These are phyloP conservation scores for Phragmites australis DNA, from an alignment of 176 grass and related monocot genomes.

Conservation along the genomic window DNA sequence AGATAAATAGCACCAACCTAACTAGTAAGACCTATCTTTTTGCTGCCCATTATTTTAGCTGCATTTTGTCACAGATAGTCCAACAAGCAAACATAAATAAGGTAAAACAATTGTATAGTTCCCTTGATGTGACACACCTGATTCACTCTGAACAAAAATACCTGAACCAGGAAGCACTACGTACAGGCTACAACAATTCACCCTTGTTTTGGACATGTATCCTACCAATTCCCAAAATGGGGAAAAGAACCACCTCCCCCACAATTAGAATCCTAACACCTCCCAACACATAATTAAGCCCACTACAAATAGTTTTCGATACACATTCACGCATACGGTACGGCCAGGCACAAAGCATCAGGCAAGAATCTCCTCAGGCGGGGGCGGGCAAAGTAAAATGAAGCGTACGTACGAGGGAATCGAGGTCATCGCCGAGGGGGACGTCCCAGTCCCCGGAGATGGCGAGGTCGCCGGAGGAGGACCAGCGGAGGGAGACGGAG, in stretches of 20 bases:
- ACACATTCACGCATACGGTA: background rate
- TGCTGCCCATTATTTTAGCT: background rate
- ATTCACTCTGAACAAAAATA: background rate
- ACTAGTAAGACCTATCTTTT: background rate
- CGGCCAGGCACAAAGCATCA: background rate
- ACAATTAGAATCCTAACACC: background rate
- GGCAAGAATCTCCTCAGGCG: background rate
- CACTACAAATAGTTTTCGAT: background rate
- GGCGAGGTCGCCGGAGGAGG: slow-evolving; percentile 52
- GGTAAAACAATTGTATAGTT: background rate
- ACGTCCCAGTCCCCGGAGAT: slow-evolving; percentile 35
- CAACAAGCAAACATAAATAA: background rate
- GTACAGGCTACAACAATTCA: background rate
- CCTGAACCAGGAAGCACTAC: background rate
- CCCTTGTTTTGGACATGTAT: background rate
- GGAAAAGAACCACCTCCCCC: background rate
- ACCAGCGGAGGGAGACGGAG: slow-evolving; percentile 80
- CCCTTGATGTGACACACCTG: background rate
- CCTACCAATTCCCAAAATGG: background rate
- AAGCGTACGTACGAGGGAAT: slow-evolving; percentile 46
- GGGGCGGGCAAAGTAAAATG: background rate
- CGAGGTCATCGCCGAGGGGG: slow-evolving; percentile 52
- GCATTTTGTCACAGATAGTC: background rate
- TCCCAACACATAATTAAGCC: background rate
- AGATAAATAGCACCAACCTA: background rate